Conservation (phyloP, 352 stramenopile genomes). For the Pythium pyrilobum region DNA sequence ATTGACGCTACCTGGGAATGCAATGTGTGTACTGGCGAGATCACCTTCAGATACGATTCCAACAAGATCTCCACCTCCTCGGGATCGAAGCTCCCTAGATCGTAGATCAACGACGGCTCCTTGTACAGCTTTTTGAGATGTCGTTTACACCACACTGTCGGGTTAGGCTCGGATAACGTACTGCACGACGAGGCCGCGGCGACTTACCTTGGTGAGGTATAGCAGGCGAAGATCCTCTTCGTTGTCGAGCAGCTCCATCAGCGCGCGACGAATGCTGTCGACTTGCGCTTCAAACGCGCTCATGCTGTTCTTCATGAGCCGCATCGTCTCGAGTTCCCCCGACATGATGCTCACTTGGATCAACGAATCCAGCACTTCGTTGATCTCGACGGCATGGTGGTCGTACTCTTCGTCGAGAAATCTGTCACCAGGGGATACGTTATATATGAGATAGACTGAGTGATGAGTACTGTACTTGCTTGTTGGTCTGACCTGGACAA, state of each 20-base stretch:
- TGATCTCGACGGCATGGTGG: constrained; percentile 17
- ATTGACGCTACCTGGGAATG: background rate
- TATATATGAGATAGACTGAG: too few species aligned
- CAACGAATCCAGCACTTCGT: constrained; percentile 20
- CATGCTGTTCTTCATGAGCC: constrained; percentile 35
- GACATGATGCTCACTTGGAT: constrained; percentile 22
- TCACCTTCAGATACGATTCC: constrained; percentile 31
- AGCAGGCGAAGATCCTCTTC: constrained; percentile 30
- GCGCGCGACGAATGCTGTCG: constrained; percentile 24
- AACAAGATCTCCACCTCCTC: constrained; percentile 33
- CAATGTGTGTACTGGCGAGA: background rate
- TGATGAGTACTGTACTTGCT: too few species aligned
- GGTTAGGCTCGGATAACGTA: too few species aligned
- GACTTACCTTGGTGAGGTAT: constrained; percentile 28
- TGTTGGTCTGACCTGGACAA: constrained; percentile 10
- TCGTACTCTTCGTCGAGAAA: constrained; percentile 23
- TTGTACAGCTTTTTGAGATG: constrained; percentile 24
- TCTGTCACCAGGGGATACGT: background rate
- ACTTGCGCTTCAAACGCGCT: constrained; percentile 29
- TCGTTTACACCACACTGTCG: too few species aligned
- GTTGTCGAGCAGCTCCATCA: constrained; percentile 31
- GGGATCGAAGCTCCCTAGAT: constrained; percentile 30
- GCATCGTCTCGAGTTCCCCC: constrained; percentile 31
- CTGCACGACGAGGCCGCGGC: too few species aligned
- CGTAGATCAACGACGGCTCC: constrained; percentile 20